Evolutionary conservation across 768 basidiomycete species (phyloP), one percentile per base, ranked within the genome.

Genomic region (Plicaturopsis crispa): DNA sequence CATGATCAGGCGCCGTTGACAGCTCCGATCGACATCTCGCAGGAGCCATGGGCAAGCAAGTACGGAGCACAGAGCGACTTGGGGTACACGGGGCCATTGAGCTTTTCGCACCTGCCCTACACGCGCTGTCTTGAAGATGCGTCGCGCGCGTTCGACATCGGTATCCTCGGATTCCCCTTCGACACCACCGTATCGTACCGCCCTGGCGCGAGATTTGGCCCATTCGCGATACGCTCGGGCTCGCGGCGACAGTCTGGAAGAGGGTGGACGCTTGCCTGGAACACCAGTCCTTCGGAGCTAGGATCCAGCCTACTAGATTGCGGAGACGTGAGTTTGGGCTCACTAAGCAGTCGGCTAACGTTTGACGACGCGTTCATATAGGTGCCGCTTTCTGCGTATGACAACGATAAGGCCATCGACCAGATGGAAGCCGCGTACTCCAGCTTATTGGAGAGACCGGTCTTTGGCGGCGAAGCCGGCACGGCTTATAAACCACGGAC

Each of bases 381-480:
- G 83, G 73, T 89, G 10, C 90, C 91, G 4, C 59, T 84, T 28
- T 78, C 59, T 35, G 83, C 86, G 0, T 90, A 84, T 52, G 89
- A 94, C 56, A 86, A 89, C 54, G 73, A 75, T 0, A 67, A 88
- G 10, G 90, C 89, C 2, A 57, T 93, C 19, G 84, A 88, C 47
- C 88, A 92, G 55, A 85, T 94, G 62, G 78, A 90, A 54, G 78
- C 84, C 6, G 90, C 87, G 1, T 93, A 92, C 54, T 69, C 75
- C 4, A 83, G 83, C 1, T 62, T 93, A 16, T 63, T 93, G 5
- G 63, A 66, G n/a, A 71, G 85, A 24, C 61, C 72, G 1, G 61
- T 74, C 16, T 51, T 48, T 14, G 48, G 57, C 31, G 55, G 48
- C 21, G 40, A 40, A 19, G 45, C 42, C 6, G 52, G 46, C 13